Base-by-base conservation (phyloP, 441 rosid species). In the Gossypium schwendimanii region DNA sequence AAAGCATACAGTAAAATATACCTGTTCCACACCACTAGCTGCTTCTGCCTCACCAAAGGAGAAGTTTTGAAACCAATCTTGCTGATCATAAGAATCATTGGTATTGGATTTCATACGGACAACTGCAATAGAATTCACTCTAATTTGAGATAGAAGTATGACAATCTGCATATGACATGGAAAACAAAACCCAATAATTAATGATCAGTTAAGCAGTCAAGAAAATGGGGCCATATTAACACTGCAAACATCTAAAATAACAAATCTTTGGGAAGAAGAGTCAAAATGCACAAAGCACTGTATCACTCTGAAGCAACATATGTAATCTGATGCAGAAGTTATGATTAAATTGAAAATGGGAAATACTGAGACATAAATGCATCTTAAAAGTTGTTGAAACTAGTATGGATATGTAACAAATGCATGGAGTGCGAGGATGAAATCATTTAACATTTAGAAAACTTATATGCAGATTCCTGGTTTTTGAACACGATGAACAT, bases 121-220 rank as follows among this genome's bases (percentile, higher is more conserved):
- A 78, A 93, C 77, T 53, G 94, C 93, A 81, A 93, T 88, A 41
- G 90, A 81, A 81, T 93, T 93, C 70, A 89, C 84, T 84, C 89
- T 90, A 75, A 93, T 88, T 80, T 93, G 96, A 79, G 88, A 85
- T 55, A 91, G 50, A 72, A 93, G 82, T 21, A 89, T 75, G 80
- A 90, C 80, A 80, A 80, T 81, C 94, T 89, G 85, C 87, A 84
- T 59, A 55, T 14, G 65, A 39, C 82, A 24, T n/a, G 79, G 31
- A 77, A 80, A 59, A 75, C 12, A 52, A 60, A 26, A 18, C 24
- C 1, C 4, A 70, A 73, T 9, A 71, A 45, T 20, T 17, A 28
- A 63, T 28, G 11, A 20, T 14, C 12, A 47, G 71, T 47, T 62
- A 49, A 63, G 39, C 26, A 21, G 54, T n/a, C 28, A 23, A 52